Evolutionary conservation across 768 basidiomycete genomes (phyloP).

Genomic region (Macrolepiota fuliginosa): DNA sequence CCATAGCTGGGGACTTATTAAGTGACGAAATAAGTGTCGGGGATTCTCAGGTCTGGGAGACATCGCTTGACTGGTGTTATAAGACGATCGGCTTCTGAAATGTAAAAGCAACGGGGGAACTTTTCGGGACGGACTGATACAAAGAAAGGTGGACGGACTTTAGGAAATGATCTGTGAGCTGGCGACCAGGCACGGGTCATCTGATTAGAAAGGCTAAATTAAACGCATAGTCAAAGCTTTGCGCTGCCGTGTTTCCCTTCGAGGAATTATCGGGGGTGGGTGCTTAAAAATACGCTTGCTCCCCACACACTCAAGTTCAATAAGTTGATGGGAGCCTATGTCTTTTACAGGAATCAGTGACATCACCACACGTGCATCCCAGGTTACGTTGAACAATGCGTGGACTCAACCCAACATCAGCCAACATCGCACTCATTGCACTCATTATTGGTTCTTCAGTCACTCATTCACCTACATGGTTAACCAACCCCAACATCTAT

Average conservation of each 20-base stretch:
- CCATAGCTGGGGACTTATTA: background rate
- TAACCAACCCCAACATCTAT: background rate
- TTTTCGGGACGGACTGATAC: background rate
- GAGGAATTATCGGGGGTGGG: constrained; percentile 6
- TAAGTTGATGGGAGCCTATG: too few relatives aligned
- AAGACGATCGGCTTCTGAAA: background rate
- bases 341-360: background rate
- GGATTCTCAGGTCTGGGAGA: background rate
- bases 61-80: background rate
- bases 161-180: background rate
- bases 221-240: background rate
- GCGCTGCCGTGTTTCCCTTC: background rate
- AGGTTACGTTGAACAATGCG: background rate
- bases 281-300: background rate
- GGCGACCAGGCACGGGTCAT: background rate
- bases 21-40: background rate
- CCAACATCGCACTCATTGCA: background rate
- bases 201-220: background rate
- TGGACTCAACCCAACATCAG: background rate
- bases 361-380: background rate
- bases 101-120: background rate
- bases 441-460: background rate
- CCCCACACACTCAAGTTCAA: background rate
- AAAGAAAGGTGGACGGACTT: background rate
- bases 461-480: background rate